Percentiles rank a stretch among this genome's conserved stretches.
Evolutionary conservation across 2,329 filamentous ascomycete species (phyloP).

Genomic region (Clonostachys byssicola): DNA sequence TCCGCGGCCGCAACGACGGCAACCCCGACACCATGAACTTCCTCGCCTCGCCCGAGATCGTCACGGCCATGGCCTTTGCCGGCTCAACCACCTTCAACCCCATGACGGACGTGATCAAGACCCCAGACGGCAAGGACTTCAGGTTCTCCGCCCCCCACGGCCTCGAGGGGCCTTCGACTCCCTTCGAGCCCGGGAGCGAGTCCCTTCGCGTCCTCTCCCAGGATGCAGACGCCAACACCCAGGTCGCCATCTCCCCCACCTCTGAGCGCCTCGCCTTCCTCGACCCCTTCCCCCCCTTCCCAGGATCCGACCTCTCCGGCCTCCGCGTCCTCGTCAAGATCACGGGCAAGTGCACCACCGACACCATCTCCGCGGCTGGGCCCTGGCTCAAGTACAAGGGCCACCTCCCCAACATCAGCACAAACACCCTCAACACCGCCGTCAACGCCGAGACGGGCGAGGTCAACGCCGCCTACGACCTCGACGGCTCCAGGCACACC

Average conservation of each 20-base stretch:
- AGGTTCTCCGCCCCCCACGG: conserved; percentile 79
- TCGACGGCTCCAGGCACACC: conserved; percentile 67
- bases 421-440: conserved; percentile 95
- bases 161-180: conserved; percentile 52
- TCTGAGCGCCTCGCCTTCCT: conserved; percentile 87
- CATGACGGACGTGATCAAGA: conserved; percentile 78
- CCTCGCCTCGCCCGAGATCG: conserved; percentile 91
- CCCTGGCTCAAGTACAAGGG: conserved; percentile 99
- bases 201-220: conserved; percentile 70
- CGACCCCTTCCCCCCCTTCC: conserved; percentile 86
- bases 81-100: conserved; percentile 95
- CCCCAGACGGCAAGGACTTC: conserved; percentile 77
- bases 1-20: conserved; percentile 93
- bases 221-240: conserved; percentile 63
- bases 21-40: conserved; percentile 99
- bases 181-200: conserved; percentile 76
- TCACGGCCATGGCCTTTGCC: conserved; percentile 93
- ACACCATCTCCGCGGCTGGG: conserved; percentile 95
- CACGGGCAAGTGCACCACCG: conserved; percentile 95
- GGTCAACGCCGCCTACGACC: conserved; percentile 88
- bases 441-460: conserved; percentile 89
- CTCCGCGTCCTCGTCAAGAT: conserved; percentile 93
- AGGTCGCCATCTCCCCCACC: conserved; percentile 78
- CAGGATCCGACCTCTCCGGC: conserved; percentile 65
- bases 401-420: conserved; percentile 94